phyloP scores from a whole-genome alignment of 352 stramenopile genomes.

The Phytophthora lateralis region DNA sequence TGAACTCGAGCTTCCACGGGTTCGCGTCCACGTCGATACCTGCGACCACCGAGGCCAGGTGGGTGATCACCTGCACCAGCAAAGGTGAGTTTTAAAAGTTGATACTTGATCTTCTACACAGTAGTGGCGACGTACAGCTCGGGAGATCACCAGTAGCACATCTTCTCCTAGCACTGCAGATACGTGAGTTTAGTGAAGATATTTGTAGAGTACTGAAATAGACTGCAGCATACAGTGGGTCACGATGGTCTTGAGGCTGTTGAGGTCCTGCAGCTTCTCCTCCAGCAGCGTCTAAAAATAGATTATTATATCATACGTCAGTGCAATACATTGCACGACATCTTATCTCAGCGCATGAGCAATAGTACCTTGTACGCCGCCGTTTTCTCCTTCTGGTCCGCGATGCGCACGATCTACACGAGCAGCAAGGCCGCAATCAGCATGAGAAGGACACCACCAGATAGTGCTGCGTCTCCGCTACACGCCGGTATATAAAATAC shows the following conservation, averaged over 20 bases:
- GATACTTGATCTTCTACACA: background rate
- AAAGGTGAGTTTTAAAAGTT: background rate
- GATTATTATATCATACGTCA: background rate
- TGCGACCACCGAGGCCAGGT: slow-evolving; percentile 61
- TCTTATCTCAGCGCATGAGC: slow-evolving; percentile 5
- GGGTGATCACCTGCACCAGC: slow-evolving; percentile 59
- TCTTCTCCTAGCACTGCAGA: slow-evolving; percentile 74
- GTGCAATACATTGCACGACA: background rate
- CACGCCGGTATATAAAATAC: background rate
- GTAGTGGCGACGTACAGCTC: slow-evolving; percentile 43
- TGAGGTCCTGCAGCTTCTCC: slow-evolving; percentile 42
- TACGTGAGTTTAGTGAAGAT: background rate
- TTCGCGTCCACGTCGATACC: slow-evolving; percentile 66
- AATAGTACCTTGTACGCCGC: slow-evolving; percentile 65
- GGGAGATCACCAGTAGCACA: slow-evolving; percentile 78
- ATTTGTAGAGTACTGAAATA: slow-evolving; percentile 12
- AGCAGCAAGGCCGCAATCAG: background rate
- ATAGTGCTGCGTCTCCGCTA: background rate
- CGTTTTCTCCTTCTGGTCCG: slow-evolving; percentile 83
- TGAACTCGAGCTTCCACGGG: slow-evolving; percentile 81
- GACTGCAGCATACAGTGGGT: slow-evolving; percentile 51
- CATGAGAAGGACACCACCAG: background rate
- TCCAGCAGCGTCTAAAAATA: slow-evolving; percentile 57
- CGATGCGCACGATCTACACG: slow-evolving; percentile 62
- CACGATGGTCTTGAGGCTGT: slow-evolving; percentile 63